Conservation (phyloP, 495 filamentous ascomycete genomes). For the Annulohypoxylon moriforme region DNA sequence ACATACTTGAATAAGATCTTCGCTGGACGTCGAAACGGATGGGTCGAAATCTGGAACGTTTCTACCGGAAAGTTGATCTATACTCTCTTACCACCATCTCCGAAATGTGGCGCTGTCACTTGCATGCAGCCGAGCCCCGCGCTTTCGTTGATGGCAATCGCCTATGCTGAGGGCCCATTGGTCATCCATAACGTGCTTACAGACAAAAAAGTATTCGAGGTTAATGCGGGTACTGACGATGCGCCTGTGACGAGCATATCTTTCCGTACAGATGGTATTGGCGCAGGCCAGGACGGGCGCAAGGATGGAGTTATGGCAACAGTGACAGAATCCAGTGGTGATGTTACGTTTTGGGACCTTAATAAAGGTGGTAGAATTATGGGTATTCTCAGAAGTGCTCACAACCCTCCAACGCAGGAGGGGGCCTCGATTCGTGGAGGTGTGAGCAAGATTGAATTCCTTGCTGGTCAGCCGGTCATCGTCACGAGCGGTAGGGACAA, state of each 20-base stretch:
- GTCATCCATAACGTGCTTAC: slow-evolving; percentile 82
- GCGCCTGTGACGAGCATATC: slow-evolving; percentile 80
- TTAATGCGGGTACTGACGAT: slow-evolving; percentile 69
- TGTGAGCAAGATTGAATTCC: slow-evolving; percentile 85
- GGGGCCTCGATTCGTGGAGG: slow-evolving; percentile 61
- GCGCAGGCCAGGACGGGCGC: slow-evolving; percentile 87
- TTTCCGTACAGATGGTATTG: slow-evolving; percentile 90
- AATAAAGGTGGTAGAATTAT: slow-evolving; percentile 84
- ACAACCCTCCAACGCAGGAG: slow-evolving; percentile 72
- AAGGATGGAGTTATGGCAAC: slow-evolving; percentile 89
- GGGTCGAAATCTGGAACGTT: slow-evolving; percentile 96
- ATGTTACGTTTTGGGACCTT: slow-evolving; percentile 96
- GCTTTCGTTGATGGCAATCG: slow-evolving; percentile 86
- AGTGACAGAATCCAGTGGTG: slow-evolving; percentile 74
- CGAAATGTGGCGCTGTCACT: slow-evolving; percentile 77
- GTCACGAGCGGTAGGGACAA: slow-evolving; percentile 93
- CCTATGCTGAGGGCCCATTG: slow-evolving; percentile 81
- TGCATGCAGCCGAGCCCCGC: slow-evolving; percentile 84
- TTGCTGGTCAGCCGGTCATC: slow-evolving; percentile 90
- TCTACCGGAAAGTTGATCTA: slow-evolving; percentile 90
- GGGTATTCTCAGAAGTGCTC: slow-evolving; percentile 85
- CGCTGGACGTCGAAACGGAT: slow-evolving; percentile 85
- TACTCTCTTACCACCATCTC: slow-evolving; percentile 76
- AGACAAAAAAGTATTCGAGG: slow-evolving; percentile 73
- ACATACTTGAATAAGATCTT: slow-evolving; percentile 97